A percentile compares a stretch with the other conserved stretches of the same genome.
Evolutionary conservation across 2,329 filamentous ascomycete species (phyloP).

Genomic region (Gnomoniopsis smithogilvyi): DNA sequence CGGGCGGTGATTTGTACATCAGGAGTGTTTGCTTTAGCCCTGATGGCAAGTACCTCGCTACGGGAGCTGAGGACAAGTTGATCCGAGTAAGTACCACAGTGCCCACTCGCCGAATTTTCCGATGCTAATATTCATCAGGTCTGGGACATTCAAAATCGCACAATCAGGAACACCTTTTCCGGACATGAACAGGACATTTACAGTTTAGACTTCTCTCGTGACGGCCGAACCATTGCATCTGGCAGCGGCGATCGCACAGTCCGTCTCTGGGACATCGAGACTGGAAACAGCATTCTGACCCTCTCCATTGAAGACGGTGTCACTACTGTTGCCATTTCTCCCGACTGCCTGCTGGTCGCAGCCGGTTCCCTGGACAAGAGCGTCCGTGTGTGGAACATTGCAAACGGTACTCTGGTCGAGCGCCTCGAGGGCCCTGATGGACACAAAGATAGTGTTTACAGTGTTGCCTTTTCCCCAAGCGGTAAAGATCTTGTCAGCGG

Average conservation of each 20-base stretch:
- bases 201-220: constrained; percentile 89
- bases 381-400: constrained; percentile 93
- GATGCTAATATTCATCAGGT: constrained; percentile 56
- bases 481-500: constrained; percentile 92
- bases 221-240: constrained; percentile 91
- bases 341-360: constrained; percentile 89
- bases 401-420: constrained; percentile 81
- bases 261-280: constrained; percentile 92
- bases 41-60: constrained; percentile 89
- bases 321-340: constrained; percentile 95
- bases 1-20: constrained; percentile 92
- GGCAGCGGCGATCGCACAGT: constrained; percentile 94
- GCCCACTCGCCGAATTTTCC: constrained; percentile 2
- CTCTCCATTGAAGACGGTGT: constrained; percentile 95
- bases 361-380: constrained; percentile 97
- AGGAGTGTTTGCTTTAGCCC: constrained; percentile 98
- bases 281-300: constrained; percentile 75
- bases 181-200: constrained; percentile 99
- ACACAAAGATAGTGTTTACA: constrained; percentile 96
- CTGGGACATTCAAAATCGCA: constrained; percentile 84
- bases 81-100: constrained; percentile 67
- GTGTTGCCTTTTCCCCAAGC: constrained; percentile 91
- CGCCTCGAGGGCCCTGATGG: constrained; percentile 89
- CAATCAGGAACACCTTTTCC: constrained; percentile 89
- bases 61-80: constrained; percentile 95